Base-by-base conservation (phyloP, 345 rosid genomes). In the Pseudoturritis turrita region DNA sequence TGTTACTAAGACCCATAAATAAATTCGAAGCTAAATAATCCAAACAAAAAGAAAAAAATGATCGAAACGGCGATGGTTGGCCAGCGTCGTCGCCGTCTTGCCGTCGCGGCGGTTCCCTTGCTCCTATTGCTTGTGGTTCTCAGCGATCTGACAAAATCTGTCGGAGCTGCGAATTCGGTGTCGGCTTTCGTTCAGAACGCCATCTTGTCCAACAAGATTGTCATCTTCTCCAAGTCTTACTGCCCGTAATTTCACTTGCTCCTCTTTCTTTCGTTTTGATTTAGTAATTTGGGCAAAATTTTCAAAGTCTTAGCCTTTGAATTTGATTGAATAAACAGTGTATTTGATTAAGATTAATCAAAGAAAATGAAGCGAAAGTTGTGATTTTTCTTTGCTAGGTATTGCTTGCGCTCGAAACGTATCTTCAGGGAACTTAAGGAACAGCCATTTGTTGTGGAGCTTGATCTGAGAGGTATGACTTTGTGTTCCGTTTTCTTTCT, bases 141-240 rank as follows among this genome's bases (percentile, higher is more conserved):
- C 3, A 36, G 72, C 44, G 78, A 70, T 37, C 72, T 53, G 44
- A 35, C 80, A 6, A 65, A 19, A 46, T 56, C 28, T 3, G 81
- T 63, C 10, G 62, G 41, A 14, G 89, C 95, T 29, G 75, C 85
- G 64, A 83, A 77, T 75, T 92, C 98, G 52, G 86, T 86, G 9
- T 82, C 96, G 0, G 98, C 89, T 28, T 89, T 85, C 40, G 98
- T 92, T n/a, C 96, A 88, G 69, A 82, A 91, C 81, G 62, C 79
- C 49, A 88, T 92, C 77, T 85, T 82, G 83, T 92, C 98, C 78
- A 83, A 89, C 86, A 84, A 81, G 86, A 90, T 90, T 53, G 92
- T 88, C 75, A 83, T 90, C 71, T 93, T 93, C 88, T 93, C 98
- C 81, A 93, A 93, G 49, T 93, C 98, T 10, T 93, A 90, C 73